Conservation (phyloP, 2,329 filamentous ascomycete species). For the Aureobasidium sp. region DNA sequence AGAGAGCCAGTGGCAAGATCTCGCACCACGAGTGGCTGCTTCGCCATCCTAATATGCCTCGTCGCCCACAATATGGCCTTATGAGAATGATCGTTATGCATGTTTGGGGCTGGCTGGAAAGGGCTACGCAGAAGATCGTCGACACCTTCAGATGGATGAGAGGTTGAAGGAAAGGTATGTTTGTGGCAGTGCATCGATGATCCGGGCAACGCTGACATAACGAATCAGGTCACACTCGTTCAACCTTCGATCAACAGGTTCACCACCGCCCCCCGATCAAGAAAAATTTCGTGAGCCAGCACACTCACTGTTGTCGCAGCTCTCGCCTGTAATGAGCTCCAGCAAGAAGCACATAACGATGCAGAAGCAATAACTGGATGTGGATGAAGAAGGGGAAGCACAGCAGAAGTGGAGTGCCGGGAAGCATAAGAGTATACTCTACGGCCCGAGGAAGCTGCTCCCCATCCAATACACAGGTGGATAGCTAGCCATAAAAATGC, state of each 20-base stretch:
- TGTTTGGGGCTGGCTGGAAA: neutral
- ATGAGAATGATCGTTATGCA: neutral
- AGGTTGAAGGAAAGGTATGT: neutral
- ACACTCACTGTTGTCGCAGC: neutral
- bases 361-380: neutral
- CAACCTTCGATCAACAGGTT: neutral
- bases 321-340: neutral
- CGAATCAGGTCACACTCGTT: neutral
- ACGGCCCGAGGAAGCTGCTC: neutral
- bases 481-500: neutral
- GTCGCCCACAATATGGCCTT: neutral
- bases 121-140: neutral
- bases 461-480: neutral
- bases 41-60: neutral
- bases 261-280: neutral
- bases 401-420: neutral
- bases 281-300: neutral
- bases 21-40: neutral
- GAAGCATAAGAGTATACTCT: too few relatives aligned
- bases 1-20: neutral
- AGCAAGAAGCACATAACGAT: neutral
- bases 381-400: neutral
- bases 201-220: neutral
- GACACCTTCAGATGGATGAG: neutral
- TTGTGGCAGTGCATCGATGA: neutral